These are phyloP conservation scores for Sanghuangporus baumii DNA, from an alignment of 1,284 basidiomycete species.

Conservation along the genomic window DNA sequence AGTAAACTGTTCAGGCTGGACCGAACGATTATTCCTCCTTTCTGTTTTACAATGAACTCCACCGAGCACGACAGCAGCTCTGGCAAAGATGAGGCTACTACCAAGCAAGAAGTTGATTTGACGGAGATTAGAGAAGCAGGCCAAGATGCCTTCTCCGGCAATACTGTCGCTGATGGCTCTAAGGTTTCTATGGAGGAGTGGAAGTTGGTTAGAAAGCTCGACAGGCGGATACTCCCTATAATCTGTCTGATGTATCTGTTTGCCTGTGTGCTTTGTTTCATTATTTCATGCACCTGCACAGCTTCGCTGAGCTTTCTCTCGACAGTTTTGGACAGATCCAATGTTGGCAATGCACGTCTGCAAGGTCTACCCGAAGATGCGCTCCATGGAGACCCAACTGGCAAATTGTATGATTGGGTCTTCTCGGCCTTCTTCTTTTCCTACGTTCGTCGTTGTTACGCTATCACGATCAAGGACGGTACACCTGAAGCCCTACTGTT, in stretches of 20 bases:
- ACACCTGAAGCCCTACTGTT: neutral
- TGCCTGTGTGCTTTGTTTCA: conserved; percentile 47
- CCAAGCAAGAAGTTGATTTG: neutral
- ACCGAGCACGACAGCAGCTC: neutral
- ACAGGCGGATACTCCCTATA: conserved; percentile 62
- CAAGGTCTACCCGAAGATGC: conserved; percentile 61
- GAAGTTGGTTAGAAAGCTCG: conserved; percentile 58
- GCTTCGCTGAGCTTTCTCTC: neutral
- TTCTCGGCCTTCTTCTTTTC: conserved; percentile 73
- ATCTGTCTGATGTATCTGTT: conserved; percentile 69
- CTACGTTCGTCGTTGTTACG: conserved; percentile 38
- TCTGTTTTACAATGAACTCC: neutral
- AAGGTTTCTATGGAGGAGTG: conserved; percentile 39
- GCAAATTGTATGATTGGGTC: conserved; percentile 65
- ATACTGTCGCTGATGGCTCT: neutral
- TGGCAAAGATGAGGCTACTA: neutral
- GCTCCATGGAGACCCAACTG: conserved; percentile 62
- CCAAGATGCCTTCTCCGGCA: neutral
- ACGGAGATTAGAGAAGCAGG: neutral
- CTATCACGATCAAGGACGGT: conserved; percentile 22
- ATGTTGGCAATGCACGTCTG: conserved; percentile 70
- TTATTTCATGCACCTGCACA: conserved; percentile 4
- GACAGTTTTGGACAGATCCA: conserved; percentile 66
- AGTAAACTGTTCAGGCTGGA: neutral
- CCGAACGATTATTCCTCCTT: neutral